Percentiles rank a stretch among this genome's conserved stretches.
Evolutionary conservation across 345 rosid genomes (phyloP).

Genomic region (Hibiscus trionum): DNA sequence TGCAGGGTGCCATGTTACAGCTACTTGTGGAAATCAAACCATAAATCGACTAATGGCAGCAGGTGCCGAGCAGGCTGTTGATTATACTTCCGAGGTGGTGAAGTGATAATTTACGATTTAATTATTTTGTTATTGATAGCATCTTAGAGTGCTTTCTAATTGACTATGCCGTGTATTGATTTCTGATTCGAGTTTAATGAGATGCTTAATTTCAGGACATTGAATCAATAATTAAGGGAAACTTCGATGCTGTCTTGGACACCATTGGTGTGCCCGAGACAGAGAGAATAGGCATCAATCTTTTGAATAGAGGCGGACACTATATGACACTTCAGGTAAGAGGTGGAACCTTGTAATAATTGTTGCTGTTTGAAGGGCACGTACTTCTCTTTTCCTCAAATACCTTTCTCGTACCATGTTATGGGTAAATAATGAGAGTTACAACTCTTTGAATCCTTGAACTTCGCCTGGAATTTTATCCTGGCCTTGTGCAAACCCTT

Average conservation of each 20-base stretch:
- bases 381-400: neutral
- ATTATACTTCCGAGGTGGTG: constrained; percentile 70
- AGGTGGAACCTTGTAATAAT: constrained; percentile 1
- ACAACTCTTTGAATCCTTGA: neutral
- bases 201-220: constrained; percentile 47
- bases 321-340: constrained; percentile 89
- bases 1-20: constrained; percentile 62
- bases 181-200: neutral
- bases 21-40: constrained; percentile 78
- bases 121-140: constrained; percentile 6
- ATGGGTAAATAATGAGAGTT: neutral
- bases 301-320: constrained; percentile 80
- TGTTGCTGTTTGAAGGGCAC: neutral
- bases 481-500: neutral
- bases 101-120: neutral
- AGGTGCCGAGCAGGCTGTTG: constrained; percentile 91
- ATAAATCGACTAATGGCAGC: constrained; percentile 47
- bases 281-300: constrained; percentile 64
- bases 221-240: constrained; percentile 72
- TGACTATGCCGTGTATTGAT: neutral
- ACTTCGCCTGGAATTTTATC: neutral
- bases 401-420: neutral
- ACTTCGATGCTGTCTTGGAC: constrained; percentile 87
- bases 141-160: neutral
- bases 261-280: constrained; percentile 90